Evolutionary conservation across 441 rosid genomes (phyloP), one percentile per base, ranked within the genome.

Genomic region (Populus hybrid): DNA sequence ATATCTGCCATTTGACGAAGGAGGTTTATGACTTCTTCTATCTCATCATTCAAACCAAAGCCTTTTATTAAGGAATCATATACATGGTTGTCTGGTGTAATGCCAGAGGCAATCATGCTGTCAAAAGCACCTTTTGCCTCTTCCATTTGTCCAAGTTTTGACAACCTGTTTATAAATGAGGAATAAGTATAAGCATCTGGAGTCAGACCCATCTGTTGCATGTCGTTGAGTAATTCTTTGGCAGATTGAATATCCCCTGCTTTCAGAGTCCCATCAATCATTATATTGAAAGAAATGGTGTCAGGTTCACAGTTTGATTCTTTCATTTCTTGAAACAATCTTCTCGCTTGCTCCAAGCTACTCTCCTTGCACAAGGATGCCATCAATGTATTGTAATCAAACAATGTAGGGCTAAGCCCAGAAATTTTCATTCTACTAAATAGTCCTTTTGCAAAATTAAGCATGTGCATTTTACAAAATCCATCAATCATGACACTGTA

Each of bases 371-470:
- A 86, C 81, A 90, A 83, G 11, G 88, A 83, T 68, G 91, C 82
- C 84, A 92, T 67, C 57, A 90, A 69, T 1, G 81, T 74, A 82
- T 89, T 90, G 83, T 82, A 90, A 82, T 89, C 91, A 23, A 71
- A 77, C 79, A 83, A 75, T 8, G 77, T 65, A 64, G 93, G 93
- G 50, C 26, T 75, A 70, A 80, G 72, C 80, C 86, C 76, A 69
- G 81, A 80, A 50, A 68, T 67, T 83, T 85, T 87, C 87, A 88
- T 80, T 82, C 87, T 87, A 80, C 79, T 74, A 24, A 92, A 84
- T 69, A 92, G 57, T 70, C 97, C 97, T 83, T 87, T 92, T n/a
- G 92, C 91, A 73, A 89, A 30, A 81, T 82, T 92, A 76, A 87
- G 89, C 86, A 90, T 61, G 32, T 86, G 80, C 50, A 73, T 72